Evolutionary conservation across 1,284 basidiomycete species (phyloP).

Genomic region (Hypsizygus ulmarius): DNA sequence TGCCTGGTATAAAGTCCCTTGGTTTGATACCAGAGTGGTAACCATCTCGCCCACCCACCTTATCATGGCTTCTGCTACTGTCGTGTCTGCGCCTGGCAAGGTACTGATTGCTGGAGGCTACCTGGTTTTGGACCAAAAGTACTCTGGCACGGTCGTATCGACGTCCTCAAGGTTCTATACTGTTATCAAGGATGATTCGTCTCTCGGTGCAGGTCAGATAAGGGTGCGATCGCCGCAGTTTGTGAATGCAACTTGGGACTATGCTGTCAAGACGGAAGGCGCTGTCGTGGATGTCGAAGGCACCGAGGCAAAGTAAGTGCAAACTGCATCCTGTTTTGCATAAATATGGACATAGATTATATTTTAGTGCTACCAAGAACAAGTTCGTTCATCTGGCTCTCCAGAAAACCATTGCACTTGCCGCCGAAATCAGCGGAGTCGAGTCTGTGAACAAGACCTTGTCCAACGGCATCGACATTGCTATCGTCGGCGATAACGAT

Average conservation of each 20-base stretch:
- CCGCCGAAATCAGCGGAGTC: conserved; percentile 52
- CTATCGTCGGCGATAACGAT: conserved; percentile 92
- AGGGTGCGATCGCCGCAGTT: conserved; percentile 92
- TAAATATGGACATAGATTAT: conserved; percentile 13
- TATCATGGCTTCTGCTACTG: conserved; percentile 47
- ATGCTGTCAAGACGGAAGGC: conserved; percentile 49
- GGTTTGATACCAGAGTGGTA: conserved; percentile 1
- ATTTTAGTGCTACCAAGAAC: conserved; percentile 56
- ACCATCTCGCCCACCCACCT: conserved; percentile 1
- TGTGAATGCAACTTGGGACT: conserved; percentile 75
- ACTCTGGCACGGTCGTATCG: conserved; percentile 84
- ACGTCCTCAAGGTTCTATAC: conserved; percentile 95
- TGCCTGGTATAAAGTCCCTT: conserved; percentile 13
- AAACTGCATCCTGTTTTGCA: background rate
- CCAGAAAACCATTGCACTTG: conserved; percentile 71
- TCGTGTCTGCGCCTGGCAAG: conserved; percentile 93
- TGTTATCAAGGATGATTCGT: conserved; percentile 41
- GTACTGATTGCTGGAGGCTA: conserved; percentile 94
- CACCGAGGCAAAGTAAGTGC: conserved; percentile 40
- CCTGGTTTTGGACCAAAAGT: conserved; percentile 84
- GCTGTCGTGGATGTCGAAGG: conserved; percentile 44
- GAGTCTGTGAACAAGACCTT: conserved; percentile 46
- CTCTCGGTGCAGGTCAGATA: conserved; percentile 42
- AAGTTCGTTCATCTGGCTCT: conserved; percentile 92
- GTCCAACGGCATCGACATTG: conserved; percentile 63